Evolutionary conservation across 169 alveolate genomes (phyloP).

Genomic region (Plasmodium chabaudi): DNA sequence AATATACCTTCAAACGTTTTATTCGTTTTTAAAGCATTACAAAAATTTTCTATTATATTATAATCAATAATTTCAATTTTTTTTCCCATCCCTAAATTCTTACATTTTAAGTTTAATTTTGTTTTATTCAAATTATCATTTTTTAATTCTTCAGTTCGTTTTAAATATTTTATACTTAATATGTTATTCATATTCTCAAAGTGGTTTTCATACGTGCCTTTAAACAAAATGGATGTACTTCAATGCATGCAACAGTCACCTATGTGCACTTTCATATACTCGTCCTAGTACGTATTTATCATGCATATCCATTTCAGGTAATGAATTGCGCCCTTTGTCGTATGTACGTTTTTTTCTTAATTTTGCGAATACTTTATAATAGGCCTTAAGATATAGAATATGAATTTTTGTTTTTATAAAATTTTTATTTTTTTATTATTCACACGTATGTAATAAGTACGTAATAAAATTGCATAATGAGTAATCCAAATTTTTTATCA

Average conservation of each 20-base stretch:
- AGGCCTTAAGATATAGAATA: too few species aligned
- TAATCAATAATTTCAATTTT: constrained; percentile 36
- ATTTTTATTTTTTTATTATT: too few species aligned
- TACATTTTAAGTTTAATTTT: constrained; percentile 27
- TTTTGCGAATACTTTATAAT: too few species aligned
- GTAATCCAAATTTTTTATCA: too few species aligned
- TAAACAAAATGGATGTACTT: background rate
- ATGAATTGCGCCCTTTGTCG: too few species aligned
- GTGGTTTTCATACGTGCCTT: background rate
- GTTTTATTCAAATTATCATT: background rate
- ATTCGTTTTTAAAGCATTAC: constrained; percentile 49
- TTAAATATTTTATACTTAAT: constrained; percentile 21
- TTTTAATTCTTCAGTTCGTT: constrained; percentile 19
- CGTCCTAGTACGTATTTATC: constrained; percentile 6
- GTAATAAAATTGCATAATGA: too few species aligned
- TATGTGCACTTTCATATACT: too few species aligned
- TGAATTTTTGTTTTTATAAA: too few species aligned
- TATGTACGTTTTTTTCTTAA: too few species aligned
- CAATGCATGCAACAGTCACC: too few species aligned
- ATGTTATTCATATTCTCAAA: background rate
- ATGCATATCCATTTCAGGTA: background rate
- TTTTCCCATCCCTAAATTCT: background rate
- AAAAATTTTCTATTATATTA: constrained; percentile 55
- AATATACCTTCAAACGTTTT: constrained; percentile 26
- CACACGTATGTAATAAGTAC: too few species aligned